Evolutionary conservation across 805 yeast species (phyloP).

Genomic region (Candida rishiriensis): DNA sequence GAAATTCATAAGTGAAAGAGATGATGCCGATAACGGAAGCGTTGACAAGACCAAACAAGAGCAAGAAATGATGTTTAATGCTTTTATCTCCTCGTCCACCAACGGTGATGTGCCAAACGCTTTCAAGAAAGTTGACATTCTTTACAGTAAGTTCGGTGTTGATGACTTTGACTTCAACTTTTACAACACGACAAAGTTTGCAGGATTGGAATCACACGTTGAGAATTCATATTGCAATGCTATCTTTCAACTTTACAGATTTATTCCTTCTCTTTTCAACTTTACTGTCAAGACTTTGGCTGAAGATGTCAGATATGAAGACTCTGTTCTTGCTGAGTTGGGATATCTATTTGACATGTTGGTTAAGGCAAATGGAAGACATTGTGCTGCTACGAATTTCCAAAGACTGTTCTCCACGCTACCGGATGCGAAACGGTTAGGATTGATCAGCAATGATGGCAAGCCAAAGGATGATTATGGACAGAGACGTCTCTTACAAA

Average conservation of each 20-base stretch:
- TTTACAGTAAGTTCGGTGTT: conserved; percentile 86
- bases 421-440: conserved; percentile 47
- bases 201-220: conserved; percentile 88
- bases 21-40: conserved; percentile 27
- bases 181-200: conserved; percentile 66
- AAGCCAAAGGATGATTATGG: conserved; percentile 39
- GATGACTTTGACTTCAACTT: conserved; percentile 89
- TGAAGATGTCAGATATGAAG: conserved; percentile 41
- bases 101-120: conserved; percentile 61
- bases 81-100: conserved; percentile 29
- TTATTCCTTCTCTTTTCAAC: conserved; percentile 69
- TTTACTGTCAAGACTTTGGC: conserved; percentile 53
- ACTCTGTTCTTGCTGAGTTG: conserved; percentile 66
- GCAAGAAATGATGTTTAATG: conserved; percentile 14
- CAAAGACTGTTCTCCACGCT: conserved; percentile 45
- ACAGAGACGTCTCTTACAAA: conserved; percentile 42
- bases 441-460: conserved; percentile 49
- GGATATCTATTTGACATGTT: conserved; percentile 93
- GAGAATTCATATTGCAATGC: conserved; percentile 78
- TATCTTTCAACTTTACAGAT: conserved; percentile 72
- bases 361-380: conserved; percentile 69
- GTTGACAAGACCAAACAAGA: conserved; percentile 20
- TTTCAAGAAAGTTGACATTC: conserved; percentile 67
- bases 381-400: conserved; percentile 80
- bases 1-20: conserved; percentile 59